Base-by-base conservation (phyloP, 352 stramenopile genomes). In the Phytophthora pinifolia region DNA sequence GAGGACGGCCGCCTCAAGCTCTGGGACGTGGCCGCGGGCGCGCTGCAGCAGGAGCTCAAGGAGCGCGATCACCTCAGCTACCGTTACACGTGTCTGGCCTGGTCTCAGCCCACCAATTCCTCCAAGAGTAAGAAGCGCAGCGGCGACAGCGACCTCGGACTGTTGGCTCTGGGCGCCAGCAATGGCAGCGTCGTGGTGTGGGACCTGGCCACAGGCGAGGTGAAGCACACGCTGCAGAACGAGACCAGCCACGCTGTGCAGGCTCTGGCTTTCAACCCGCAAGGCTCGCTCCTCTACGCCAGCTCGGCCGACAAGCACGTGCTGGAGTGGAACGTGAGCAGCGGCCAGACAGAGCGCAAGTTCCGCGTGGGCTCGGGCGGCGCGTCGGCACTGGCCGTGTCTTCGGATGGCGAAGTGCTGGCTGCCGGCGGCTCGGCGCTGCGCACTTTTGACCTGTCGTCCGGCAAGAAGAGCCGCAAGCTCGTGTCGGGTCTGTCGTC, bases 31-130 rank as follows among this genome's bases (percentile, higher is more conserved):
- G 71, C 59, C 38, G 81, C 76, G 3, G 79, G 82, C 27, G 56
- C 73, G 27, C 54, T 94, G 50, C 71, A 84, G 45, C 76, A 85
- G 61, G 85, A 94, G 49, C 67, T 92, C 13, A 86, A 86, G 56
- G 82, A 94, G 68, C 78, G 81, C 41, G 82, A 94, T 58, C 82
- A 94, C 64, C 68, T 92, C 33, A 89, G 65, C 58, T 92, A 92
- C 76, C 85, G 79, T 37, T 92, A 89, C 70, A 94, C 82, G 37
- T 72, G 72, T 54, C 60, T 88, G 25, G 74, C 82, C 13, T 94
- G 84, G 84, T 77, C 78, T 20, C 71, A 79, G 52, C 37, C 57
- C n/a, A 36, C 46, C 10, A 43, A 10, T 20, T 15, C 17, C 15
- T 64, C 10, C 14, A 68, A 71, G 36, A 65, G 61, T 46, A 64